Evolutionary conservation across 441 rosid species (phyloP).

Genomic region (Bruguiera hainesii): DNA sequence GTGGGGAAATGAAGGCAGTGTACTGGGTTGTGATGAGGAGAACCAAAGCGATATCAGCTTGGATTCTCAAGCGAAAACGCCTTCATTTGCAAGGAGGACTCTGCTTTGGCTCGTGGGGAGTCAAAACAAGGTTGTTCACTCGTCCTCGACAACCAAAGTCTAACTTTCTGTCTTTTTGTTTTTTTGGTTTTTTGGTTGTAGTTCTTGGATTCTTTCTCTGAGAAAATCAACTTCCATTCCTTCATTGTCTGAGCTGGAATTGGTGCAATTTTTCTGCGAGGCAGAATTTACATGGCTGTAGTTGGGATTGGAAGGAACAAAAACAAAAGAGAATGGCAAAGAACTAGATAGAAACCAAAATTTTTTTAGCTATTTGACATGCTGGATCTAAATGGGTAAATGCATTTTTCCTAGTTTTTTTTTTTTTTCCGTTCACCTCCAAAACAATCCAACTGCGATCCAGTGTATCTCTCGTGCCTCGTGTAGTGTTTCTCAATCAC

Average conservation of each 20-base stretch:
- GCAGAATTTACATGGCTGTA: constrained; percentile 29
- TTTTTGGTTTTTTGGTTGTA: not conserved
- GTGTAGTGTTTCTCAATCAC: too few species aligned
- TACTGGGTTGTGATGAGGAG: constrained; percentile 44
- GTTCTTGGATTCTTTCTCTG: constrained; percentile 26
- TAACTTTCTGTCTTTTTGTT: constrained; percentile 30
- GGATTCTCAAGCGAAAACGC: constrained; percentile 54
- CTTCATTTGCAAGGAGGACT: constrained; percentile 93
- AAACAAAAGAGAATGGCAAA: not conserved
- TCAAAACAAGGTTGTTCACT: constrained; percentile 90
- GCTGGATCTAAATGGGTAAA: too few species aligned
- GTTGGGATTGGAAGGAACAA: constrained; percentile 14
- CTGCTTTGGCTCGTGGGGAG: constrained; percentile 83
- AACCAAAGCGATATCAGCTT: constrained; percentile 43
- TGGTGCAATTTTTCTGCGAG: constrained; percentile 2
- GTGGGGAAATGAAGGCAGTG: constrained; percentile 36
- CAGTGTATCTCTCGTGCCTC: too few species aligned
- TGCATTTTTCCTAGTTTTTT: too few species aligned
- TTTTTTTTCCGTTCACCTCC: not conserved
- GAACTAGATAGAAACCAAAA: not conserved
- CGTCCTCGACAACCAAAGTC: constrained; percentile 50
- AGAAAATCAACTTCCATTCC: constrained; percentile 20
- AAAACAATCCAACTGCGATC: not conserved
- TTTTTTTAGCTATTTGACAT: too few species aligned
- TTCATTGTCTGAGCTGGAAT: constrained; percentile 28